Evolutionary conservation across 2,329 filamentous ascomycete genomes (phyloP).

Genomic region (Bipolaris cookei): DNA sequence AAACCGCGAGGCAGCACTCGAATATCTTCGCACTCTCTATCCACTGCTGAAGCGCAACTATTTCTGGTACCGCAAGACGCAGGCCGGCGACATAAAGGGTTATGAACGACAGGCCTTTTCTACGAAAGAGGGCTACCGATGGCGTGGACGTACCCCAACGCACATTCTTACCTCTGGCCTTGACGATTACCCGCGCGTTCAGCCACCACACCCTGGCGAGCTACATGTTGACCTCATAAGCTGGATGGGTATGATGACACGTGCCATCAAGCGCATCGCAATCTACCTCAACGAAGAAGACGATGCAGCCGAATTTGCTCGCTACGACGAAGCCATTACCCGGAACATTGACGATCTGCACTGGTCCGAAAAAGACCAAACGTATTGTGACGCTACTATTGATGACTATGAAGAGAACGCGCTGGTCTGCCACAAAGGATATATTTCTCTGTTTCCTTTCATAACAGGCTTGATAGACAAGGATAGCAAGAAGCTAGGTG

Average conservation of each 20-base stretch:
- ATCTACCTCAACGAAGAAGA: conserved; percentile 75
- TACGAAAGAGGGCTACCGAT: conserved; percentile 90
- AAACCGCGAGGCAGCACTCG: conserved; percentile 69
- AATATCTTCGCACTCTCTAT: conserved; percentile 79
- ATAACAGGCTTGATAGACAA: conserved; percentile 78
- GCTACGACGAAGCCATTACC: conserved; percentile 76
- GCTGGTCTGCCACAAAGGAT: conserved; percentile 95
- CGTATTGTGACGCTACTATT: conserved; percentile 93
- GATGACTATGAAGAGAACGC: conserved; percentile 91
- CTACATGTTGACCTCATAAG: conserved; percentile 92
- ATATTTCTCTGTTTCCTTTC: conserved; percentile 93
- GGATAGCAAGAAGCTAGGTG: conserved; percentile 75
- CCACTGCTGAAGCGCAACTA: conserved; percentile 88
- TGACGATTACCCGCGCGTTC: conserved; percentile 93
- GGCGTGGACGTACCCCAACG: conserved; percentile 84
- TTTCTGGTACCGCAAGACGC: conserved; percentile 92
- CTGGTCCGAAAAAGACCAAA: conserved; percentile 80
- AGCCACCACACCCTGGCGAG: conserved; percentile 94
- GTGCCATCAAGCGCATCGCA: conserved; percentile 81
- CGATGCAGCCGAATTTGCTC: conserved; percentile 74
- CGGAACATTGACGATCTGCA: conserved; percentile 91
- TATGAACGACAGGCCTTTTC: conserved; percentile 92
- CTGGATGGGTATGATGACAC: conserved; percentile 97
- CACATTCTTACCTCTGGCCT: conserved; percentile 93
- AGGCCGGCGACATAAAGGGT: conserved; percentile 84